Percentiles rank a stretch among this genome's conserved stretches.
phyloP scores from a whole-genome alignment of 129 eudicot species.

The Rutidosis leptorrhynchoides region DNA sequence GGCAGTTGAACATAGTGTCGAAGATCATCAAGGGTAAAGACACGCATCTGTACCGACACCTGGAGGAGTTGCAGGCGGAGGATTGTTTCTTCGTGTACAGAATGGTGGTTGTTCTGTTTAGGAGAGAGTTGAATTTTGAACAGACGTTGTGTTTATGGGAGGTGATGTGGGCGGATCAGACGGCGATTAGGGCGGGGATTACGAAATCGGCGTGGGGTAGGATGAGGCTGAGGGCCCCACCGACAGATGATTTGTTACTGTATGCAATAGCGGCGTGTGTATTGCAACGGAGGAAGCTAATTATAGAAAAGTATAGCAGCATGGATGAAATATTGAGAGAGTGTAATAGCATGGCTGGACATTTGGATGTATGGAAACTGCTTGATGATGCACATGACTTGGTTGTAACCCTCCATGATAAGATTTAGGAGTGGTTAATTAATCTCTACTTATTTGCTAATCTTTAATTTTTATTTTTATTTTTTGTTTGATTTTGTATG shows the following conservation, averaged over 20 bases:
- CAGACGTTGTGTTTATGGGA: constrained; percentile 89
- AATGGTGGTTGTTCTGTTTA: constrained; percentile 81
- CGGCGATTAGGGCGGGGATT: constrained; percentile 71
- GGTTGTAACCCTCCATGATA: constrained; percentile 74
- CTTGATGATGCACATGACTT: constrained; percentile 82
- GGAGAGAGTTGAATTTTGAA: constrained; percentile 69
- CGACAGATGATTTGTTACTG: constrained; percentile 68
- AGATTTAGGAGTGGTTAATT: constrained; percentile 42
- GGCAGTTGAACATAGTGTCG: constrained; percentile 55
- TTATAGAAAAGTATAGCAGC: constrained; percentile 77
- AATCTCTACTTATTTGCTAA: background rate
- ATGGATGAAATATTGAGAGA: constrained; percentile 86
- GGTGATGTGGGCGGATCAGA: constrained; percentile 93
- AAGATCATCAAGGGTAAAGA: constrained; percentile 75
- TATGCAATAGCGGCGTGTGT: constrained; percentile 81
- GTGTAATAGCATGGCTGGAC: constrained; percentile 83
- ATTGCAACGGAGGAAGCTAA: constrained; percentile 61
- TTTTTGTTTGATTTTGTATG: background rate
- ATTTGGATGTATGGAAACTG: constrained; percentile 82
- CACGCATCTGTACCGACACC: constrained; percentile 63
- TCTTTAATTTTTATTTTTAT: background rate
- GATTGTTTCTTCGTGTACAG: constrained; percentile 85
- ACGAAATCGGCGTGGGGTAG: constrained; percentile 62
- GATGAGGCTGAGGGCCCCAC: constrained; percentile 67
- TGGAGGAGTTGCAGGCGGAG: constrained; percentile 76